These are phyloP conservation scores for Podospora conica DNA, from an alignment of 495 filamentous ascomycete species.

Conservation along the genomic window DNA sequence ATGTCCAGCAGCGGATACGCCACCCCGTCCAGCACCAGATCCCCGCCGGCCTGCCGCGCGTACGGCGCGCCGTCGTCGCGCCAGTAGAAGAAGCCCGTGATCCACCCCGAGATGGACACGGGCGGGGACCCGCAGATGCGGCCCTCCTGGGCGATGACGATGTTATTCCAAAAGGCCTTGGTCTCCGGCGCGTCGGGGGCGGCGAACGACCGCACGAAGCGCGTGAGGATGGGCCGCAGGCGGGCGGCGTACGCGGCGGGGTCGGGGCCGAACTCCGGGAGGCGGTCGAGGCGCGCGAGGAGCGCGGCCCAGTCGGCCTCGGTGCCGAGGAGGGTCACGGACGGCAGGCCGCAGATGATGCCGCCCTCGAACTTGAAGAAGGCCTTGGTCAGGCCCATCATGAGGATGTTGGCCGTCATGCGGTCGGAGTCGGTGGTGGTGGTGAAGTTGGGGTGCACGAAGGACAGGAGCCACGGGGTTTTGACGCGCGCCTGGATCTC, in stretches of 20 bases:
- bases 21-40: constrained; percentile 17
- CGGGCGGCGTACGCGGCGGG: constrained; percentile 19
- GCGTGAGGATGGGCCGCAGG: constrained; percentile 30
- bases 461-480: constrained; percentile 24
- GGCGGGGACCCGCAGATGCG: constrained; percentile 27
- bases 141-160: constrained; percentile 19
- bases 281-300: constrained; percentile 21
- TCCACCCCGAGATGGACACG: constrained; percentile 37
- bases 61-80: constrained; percentile 27
- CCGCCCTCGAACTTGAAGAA: constrained; percentile 27
- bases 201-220: constrained; percentile 32
- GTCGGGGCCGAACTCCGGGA: constrained; percentile 35
- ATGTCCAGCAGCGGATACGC: constrained; percentile 21
- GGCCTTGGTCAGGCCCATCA: constrained; percentile 36
- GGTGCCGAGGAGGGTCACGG: constrained; percentile 34
- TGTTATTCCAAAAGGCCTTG: constrained; percentile 38
- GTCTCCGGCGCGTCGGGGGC: constrained; percentile 29
- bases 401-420: constrained; percentile 30
- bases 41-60: neutral
- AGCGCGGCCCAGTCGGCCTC: constrained; percentile 33
- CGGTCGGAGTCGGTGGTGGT: constrained; percentile 30
- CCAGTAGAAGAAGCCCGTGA: constrained; percentile 48
- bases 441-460: constrained; percentile 34
- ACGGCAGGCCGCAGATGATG: constrained; percentile 34
- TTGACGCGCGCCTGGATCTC: constrained; percentile 25